phyloP scores from a whole-genome alignment of 148 eudicot genomes.

The Talinum fruticosum region DNA sequence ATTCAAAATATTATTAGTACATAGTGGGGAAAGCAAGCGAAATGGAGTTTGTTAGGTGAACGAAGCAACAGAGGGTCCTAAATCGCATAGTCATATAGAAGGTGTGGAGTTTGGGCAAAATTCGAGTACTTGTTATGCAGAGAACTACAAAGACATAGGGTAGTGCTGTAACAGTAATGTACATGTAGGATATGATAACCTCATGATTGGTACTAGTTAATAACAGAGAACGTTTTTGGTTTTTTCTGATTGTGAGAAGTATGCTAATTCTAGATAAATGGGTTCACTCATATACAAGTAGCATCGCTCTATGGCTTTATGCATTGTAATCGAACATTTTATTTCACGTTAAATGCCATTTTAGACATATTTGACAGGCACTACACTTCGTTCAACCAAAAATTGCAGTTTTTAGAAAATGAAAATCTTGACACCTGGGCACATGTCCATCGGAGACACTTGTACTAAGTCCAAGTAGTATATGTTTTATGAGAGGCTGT shows the following conservation, averaged over 20 bases:
- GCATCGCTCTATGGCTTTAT: background rate
- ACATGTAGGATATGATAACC: background rate
- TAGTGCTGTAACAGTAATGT: background rate
- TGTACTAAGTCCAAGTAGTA: too few species aligned
- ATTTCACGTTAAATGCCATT: background rate
- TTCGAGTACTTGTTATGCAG: background rate
- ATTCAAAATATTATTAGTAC: too few species aligned
- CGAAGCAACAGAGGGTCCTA: background rate
- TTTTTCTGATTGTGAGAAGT: background rate
- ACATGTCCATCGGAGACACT: background rate
- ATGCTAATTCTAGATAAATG: background rate
- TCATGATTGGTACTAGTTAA: background rate
- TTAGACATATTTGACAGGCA: background rate
- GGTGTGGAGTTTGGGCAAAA: background rate
- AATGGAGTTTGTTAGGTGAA: background rate
- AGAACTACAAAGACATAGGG: background rate
- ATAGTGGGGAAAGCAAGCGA: background rate
- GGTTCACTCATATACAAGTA: background rate
- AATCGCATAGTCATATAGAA: background rate
- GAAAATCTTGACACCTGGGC: background rate
- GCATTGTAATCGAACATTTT: background rate
- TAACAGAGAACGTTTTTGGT: background rate
- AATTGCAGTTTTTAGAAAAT: background rate
- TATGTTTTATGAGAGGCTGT: background rate
- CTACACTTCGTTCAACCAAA: background rate